Percentiles rank a stretch among this genome's conserved stretches.
Conservation (phyloP, 148 eudicot genomes). For the Diospyros lotus region DNA sequence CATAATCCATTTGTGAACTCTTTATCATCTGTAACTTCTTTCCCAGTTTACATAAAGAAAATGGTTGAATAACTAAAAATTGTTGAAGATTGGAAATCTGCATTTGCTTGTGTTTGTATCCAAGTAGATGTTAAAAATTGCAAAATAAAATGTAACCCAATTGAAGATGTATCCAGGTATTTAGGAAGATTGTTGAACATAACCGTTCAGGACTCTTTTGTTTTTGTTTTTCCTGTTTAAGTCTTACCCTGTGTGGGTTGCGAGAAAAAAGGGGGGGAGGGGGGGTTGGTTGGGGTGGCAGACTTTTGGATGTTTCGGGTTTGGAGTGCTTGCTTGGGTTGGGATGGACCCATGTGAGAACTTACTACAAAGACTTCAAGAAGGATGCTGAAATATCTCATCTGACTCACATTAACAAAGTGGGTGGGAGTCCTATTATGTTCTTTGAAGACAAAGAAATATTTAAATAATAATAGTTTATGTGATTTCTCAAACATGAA, state of each 20-base stretch:
- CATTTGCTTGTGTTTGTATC: neutral
- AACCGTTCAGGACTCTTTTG: too few species aligned
- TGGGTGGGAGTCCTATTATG: neutral
- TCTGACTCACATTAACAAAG: neutral
- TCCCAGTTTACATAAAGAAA: neutral
- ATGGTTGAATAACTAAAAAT: neutral
- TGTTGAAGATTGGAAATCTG: neutral
- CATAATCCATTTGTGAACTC: constrained; percentile 1
- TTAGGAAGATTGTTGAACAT: too few species aligned
- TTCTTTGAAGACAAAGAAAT: neutral
- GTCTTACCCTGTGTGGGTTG: too few species aligned
- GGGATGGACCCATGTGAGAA: neutral
- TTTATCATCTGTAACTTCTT: neutral
- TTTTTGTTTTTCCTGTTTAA: too few species aligned
- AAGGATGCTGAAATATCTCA: neutral
- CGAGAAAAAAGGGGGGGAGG: too few species aligned
- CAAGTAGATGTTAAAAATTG: too few species aligned
- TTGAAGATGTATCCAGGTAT: too few species aligned
- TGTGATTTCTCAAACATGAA: neutral
- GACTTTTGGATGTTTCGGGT: neutral
- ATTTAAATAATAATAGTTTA: neutral
- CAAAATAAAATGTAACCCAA: too few species aligned
- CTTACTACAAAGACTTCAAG: neutral
- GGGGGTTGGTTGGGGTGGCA: neutral
- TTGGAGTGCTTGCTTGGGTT: neutral